These are phyloP conservation scores for Pseudotulostoma volvatum DNA, from an alignment of 495 filamentous ascomycete species.

Conservation along the genomic window DNA sequence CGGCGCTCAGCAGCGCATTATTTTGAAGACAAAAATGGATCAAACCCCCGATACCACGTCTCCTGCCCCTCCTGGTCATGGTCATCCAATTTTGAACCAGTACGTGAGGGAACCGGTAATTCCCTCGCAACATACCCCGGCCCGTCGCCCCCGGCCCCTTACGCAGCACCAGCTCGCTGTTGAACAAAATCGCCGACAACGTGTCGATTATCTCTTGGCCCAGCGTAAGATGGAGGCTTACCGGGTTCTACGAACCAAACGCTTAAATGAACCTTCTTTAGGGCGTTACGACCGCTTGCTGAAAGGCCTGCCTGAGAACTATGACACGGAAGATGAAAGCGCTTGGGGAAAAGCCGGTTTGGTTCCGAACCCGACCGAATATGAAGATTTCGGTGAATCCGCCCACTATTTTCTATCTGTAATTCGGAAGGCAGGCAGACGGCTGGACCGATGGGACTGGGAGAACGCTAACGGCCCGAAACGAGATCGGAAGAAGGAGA, in stretches of 20 bases:
- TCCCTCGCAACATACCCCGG: slow-evolving; percentile 11
- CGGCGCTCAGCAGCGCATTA: slow-evolving; percentile 26
- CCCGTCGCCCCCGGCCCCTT: slow-evolving; percentile 59
- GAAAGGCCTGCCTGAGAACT: slow-evolving; percentile 48
- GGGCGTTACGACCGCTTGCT: slow-evolving; percentile 55
- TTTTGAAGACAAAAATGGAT: slow-evolving; percentile 34
- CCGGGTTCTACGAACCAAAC: slow-evolving; percentile 39
- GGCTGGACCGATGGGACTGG: slow-evolving; percentile 59
- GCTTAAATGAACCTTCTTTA: slow-evolving; percentile 40
- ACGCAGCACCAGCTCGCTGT: slow-evolving; percentile 90
- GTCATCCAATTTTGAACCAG: slow-evolving; percentile 32
- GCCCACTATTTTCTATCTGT: slow-evolving; percentile 54
- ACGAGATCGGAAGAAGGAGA: slow-evolving; percentile 26
- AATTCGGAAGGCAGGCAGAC: slow-evolving; percentile 47
- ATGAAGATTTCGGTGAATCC: slow-evolving; percentile 71
- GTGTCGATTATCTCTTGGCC: slow-evolving; percentile 73
- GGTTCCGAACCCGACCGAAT: slow-evolving; percentile 43
- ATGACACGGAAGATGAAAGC: slow-evolving; percentile 65
- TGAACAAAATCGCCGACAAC: slow-evolving; percentile 71
- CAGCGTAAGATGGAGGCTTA: slow-evolving; percentile 50
- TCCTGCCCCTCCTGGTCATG: slow-evolving; percentile 32
- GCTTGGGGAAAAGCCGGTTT: slow-evolving; percentile 50
- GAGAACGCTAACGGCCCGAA: slow-evolving; percentile 34
- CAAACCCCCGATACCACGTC: slow-evolving; percentile 30
- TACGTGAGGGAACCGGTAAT: slow-evolving; percentile 26